Percentiles rank a stretch among this genome's conserved stretches.
These are phyloP conservation scores for Acanthamoeba healyi DNA, from an alignment of 208 protist genomes.

Conservation along the genomic window DNA sequence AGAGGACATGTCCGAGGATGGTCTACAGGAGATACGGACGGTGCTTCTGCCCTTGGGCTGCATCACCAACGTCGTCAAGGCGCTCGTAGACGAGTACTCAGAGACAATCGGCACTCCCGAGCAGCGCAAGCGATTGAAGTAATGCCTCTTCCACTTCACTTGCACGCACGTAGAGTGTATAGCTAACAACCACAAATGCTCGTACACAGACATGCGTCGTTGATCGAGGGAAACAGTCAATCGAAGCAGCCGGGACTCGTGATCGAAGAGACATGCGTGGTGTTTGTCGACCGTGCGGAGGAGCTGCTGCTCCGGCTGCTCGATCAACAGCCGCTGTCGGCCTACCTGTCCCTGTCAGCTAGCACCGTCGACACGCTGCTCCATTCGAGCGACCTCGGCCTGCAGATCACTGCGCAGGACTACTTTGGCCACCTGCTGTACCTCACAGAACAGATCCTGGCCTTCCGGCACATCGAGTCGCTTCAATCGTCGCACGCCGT, in stretches of 20 bases:
- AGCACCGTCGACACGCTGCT: constrained; percentile 53
- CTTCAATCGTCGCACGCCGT: background rate
- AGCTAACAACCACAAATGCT: background rate
- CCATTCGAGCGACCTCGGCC: background rate
- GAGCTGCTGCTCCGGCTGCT: constrained; percentile 44
- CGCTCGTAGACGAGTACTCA: background rate
- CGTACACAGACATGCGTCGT: constrained; percentile 19
- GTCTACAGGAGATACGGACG: constrained; percentile 7
- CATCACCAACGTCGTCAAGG: constrained; percentile 29
- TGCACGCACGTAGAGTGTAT: background rate
- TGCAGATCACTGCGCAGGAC: constrained; percentile 20
- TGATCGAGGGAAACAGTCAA: background rate
- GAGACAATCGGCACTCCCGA: background rate
- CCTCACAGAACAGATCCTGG: constrained; percentile 19
- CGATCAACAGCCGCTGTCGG: constrained; percentile 30
- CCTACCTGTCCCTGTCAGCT: constrained; percentile 38
- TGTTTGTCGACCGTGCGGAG: constrained; percentile 53
- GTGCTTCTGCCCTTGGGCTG: constrained; percentile 15
- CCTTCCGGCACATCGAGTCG: constrained; percentile 36
- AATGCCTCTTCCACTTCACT: background rate
- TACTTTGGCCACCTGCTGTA: constrained; percentile 43
- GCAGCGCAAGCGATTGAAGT: constrained; percentile 41
- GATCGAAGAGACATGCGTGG: constrained; percentile 4
- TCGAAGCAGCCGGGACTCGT: background rate
- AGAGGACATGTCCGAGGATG: background rate